Evolutionary conservation across 306 rosid genomes (phyloP), one percentile per base, ranked within the genome.

Genomic region (Cicer cuneatum): DNA sequence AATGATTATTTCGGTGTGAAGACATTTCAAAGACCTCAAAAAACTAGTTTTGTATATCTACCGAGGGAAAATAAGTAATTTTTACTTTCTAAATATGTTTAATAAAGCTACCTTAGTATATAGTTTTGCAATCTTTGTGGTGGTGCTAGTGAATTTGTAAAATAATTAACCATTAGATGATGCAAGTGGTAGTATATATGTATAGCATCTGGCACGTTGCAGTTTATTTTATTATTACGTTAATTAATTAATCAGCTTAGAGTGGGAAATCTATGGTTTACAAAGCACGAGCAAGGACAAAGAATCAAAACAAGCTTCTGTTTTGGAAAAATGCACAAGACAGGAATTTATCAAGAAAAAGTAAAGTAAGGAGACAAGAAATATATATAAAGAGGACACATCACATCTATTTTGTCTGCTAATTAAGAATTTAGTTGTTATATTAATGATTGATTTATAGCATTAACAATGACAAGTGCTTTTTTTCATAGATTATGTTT

Each of bases 291-390:
- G 48, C 6, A 74, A 62, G 58, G 63, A 60, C 49, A 72, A 54
- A 40, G 76, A 61, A 72, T 63, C 41, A 37, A 64, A 71, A 60
- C 53, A 43, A 59, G 18, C 5, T 69, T 77, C 71, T 19, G 9
- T 52, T 61, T 29, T 51, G 66, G 46, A 69, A 77, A 78, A 53
- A 69, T 64, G 65, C 7, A 54, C n/a, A 73, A 41, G 69, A 54
- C 60, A 52, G 19, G 68, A 74, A 80, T 52, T 74, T 61, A 15
- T 42, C 42, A 76, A 64, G 70, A 64, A 71, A 81, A 63, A 37
- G 84, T 60, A 81, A 63, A 45, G 83, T 49, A 40, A 39, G 51
- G 73, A 72, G 70, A 76, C 85, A 76, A 18, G 47, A 71, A 71
- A 64, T 43, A 45, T 45, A 72, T 61, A 41, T 29, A 47, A 58